phyloP scores from a whole-genome alignment of 2,329 filamentous ascomycete genomes.

The Fusarium subtropicale region DNA sequence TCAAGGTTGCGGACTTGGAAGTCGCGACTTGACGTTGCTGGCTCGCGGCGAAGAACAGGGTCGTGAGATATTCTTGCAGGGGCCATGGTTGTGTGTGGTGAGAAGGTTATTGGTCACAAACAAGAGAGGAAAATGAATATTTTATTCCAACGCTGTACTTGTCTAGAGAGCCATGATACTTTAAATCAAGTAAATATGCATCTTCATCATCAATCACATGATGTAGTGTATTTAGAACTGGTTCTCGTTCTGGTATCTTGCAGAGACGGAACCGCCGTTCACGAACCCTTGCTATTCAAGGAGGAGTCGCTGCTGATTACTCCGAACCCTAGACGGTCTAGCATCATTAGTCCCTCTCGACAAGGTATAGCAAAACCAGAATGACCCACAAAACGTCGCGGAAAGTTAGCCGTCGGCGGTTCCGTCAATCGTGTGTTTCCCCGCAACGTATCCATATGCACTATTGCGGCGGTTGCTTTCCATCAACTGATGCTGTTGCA shows the following conservation, averaged over 20 bases:
- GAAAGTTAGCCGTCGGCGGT: neutral
- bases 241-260: no score
- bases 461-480: neutral
- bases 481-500: neutral
- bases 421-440: neutral
- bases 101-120: neutral
- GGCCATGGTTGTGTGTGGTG: neutral
- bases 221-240: no score
- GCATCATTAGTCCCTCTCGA: neutral
- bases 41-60: conserved; percentile 20
- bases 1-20: conserved; percentile 7
- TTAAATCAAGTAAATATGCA: neutral
- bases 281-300: neutral
- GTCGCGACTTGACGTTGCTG: conserved; percentile 16
- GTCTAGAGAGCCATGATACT: neutral
- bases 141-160: rapidly evolving
- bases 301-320: neutral
- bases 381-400: neutral
- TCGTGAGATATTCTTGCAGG: conserved; percentile 26
- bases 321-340: neutral
- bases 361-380: neutral
- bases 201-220: neutral
- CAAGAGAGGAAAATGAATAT: neutral
- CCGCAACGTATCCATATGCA: neutral
- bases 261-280: neutral